A percentile compares a stretch with the other conserved stretches of the same genome.
Evolutionary conservation across 202 grass and related monocot genomes (phyloP).

Genomic region (Miscanthus sacchariflorus): DNA sequence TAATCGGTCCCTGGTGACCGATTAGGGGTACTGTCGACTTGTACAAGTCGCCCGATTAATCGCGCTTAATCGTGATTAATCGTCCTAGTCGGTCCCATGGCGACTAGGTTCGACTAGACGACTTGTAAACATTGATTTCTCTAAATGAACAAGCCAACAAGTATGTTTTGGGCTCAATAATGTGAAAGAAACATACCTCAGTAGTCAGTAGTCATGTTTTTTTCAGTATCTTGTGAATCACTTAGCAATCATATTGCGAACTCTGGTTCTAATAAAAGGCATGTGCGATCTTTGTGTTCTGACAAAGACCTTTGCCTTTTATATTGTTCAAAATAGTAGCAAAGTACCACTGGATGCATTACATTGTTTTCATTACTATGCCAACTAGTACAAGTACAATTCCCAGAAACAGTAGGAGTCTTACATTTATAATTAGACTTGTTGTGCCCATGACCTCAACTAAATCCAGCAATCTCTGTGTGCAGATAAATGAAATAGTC

Average conservation of each 20-base stretch:
- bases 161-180: not conserved
- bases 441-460: not conserved
- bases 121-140: too few relatives aligned
- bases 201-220: conserved; percentile 5
- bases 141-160: not conserved
- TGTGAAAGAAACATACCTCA: conserved; percentile 20
- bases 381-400: conserved; percentile 3
- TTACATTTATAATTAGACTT: conserved; percentile 11
- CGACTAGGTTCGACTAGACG: too few relatives aligned
- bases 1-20: too few relatives aligned
- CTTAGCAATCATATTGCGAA: not conserved
- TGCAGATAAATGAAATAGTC: conserved; percentile 98
- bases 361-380: conserved; percentile 6
- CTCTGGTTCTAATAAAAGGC: not conserved
- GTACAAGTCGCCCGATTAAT: too few relatives aligned
- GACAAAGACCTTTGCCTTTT: conserved; percentile 6
- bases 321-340: not conserved
- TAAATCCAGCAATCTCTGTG: not conserved
- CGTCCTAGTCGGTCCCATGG: too few relatives aligned
- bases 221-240: conserved; percentile 1
- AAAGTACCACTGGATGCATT: not conserved
- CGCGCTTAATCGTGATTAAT: too few relatives aligned
- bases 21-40: too few relatives aligned
- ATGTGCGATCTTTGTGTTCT: not conserved
- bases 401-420: conserved; percentile 13